phyloP scores from a whole-genome alignment of 257 asterid genomes.

The Echites panduratus region DNA sequence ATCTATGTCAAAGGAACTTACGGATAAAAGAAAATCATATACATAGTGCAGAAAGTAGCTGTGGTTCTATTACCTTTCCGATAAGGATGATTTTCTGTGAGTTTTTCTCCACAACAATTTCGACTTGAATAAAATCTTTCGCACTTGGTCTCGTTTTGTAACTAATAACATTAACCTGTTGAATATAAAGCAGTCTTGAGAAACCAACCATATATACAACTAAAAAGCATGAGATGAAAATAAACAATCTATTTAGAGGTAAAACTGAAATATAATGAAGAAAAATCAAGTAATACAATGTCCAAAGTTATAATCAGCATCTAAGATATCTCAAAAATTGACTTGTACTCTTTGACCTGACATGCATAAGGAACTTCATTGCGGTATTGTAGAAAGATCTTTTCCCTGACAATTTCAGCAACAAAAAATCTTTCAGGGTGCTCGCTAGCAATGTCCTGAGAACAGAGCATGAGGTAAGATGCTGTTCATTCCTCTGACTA shows the following conservation, averaged over 20 bases:
- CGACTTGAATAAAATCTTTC: constrained; percentile 91
- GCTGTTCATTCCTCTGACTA: neutral
- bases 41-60: neutral
- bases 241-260: neutral
- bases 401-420: constrained; percentile 87
- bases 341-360: constrained; percentile 46
- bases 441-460: constrained; percentile 92
- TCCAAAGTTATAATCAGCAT: neutral
- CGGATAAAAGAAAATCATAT: neutral
- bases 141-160: constrained; percentile 83
- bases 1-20: neutral
- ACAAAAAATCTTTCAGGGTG: constrained; percentile 97
- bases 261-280: constrained; percentile 5
- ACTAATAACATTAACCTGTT: constrained; percentile 74
- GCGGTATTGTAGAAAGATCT: constrained; percentile 85
- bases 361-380: constrained; percentile 98
- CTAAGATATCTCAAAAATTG: constrained; percentile 3
- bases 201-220: neutral
- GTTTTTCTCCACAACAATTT: constrained; percentile 85
- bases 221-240: neutral
- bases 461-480: constrained; percentile 1
- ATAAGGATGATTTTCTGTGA: constrained; percentile 90
- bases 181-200: neutral
- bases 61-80: constrained; percentile 54
- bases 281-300: neutral